Base-by-base conservation (phyloP, 345 rosid species). In the Euphorbia lathyris region DNA sequence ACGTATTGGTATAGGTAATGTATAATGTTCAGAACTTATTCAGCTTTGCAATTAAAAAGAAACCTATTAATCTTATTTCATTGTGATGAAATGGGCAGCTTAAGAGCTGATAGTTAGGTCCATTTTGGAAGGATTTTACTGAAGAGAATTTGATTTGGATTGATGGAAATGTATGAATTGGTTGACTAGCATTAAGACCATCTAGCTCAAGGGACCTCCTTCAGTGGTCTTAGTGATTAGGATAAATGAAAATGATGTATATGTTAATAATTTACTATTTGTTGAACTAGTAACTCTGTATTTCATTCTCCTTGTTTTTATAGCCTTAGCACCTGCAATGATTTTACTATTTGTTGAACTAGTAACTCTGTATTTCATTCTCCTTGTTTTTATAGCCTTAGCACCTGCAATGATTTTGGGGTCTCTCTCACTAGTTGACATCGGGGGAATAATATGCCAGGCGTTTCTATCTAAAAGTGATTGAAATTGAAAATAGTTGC, bases 1-100 rank as follows among this genome's bases (percentile, higher is more conserved):
- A 79, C 96, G 98, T n/a, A 91, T 94, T 76, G 98, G 97, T 71
- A 92, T 94, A 48, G 98, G 97, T 94, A 88, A 85, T 86, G 57
- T 51, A 70, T 74, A 56, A 26, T n/a, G 67, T 42, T 45, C 52
- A 69, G 53, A 58, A 43, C 73, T 43, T 58, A 50, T 34, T 27
- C 58, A 48, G 12, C 63, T 11, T 3, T 67, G 9, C 26, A 14
- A 23, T 45, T n/a, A 3, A 12, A 52, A 29, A 26, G 8, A 51
- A 25, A 27, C 0, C 27, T 25, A 32, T 65, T 19, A 14, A 16
- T 32, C 25, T 65, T 17, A 58, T 29, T 29, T 58, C 7, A 20
- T 22, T 48, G 58, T 12, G 11, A 20, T 7, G 19, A 16, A 65
- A 50, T 22, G 58, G 27, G 10, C 27, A 13, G 69, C 69, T 47